Conservation (phyloP, 1,284 basidiomycete genomes). For the Melampsora larici-populina region DNA sequence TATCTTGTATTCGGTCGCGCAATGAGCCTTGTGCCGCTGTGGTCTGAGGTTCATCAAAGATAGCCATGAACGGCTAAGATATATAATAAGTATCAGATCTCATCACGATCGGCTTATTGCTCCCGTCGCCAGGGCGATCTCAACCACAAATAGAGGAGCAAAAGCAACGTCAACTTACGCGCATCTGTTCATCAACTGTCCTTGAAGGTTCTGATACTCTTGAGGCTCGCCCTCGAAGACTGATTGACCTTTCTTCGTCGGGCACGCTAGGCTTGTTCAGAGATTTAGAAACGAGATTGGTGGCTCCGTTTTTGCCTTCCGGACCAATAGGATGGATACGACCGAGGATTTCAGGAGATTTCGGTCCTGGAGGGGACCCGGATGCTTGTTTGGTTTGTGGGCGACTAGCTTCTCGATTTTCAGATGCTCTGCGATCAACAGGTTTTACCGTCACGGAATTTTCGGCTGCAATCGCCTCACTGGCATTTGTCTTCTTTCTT, state of each 20-base stretch:
- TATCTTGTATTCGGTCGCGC: conserved; percentile 41
- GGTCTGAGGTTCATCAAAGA: too few relatives aligned
- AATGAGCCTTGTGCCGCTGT: conserved; percentile 13
- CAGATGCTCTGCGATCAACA: too few relatives aligned
- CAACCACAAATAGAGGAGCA: neutral
- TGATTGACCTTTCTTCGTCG: conserved; percentile 25
- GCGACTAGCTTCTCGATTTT: neutral
- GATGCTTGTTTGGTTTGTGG: neutral
- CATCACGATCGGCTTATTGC: neutral
- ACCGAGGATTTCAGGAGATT: neutral
- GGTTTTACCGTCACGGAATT: neutral
- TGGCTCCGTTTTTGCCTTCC: too few relatives aligned
- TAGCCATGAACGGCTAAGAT: too few relatives aligned
- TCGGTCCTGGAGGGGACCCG: neutral
- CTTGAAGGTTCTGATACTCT: conserved; percentile 8
- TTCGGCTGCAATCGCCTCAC: neutral
- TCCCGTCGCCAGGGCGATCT: neutral
- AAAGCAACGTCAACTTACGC: neutral
- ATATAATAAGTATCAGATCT: neutral
- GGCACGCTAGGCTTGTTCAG: neutral
- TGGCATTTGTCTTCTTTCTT: conserved; percentile 14
- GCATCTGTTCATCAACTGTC: neutral
- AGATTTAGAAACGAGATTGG: neutral
- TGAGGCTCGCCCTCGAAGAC: conserved; percentile 37
- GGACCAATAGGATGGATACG: too few relatives aligned